Evolutionary conservation across 768 basidiomycete genomes (phyloP).

Genomic region (Ramaria rubella): DNA sequence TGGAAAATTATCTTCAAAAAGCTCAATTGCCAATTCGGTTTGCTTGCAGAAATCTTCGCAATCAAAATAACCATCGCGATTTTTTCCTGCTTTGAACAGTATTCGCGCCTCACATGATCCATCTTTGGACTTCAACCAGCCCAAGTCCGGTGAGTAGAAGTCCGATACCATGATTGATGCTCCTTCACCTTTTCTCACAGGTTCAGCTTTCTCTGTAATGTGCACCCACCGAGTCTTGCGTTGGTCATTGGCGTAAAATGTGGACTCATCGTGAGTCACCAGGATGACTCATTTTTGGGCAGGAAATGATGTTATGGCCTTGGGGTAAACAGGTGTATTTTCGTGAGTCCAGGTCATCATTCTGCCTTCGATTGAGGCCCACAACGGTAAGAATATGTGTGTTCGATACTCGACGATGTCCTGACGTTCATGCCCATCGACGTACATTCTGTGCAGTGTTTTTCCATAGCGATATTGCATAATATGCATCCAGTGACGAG

Average conservation of each 20-base stretch:
- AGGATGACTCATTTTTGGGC: background rate
- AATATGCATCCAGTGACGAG: slow-evolving; percentile 11
- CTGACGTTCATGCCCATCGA: slow-evolving; percentile 16
- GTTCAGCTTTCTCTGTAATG: slow-evolving; percentile 6
- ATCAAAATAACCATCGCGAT: slow-evolving; percentile 12
- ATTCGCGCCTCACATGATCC: background rate
- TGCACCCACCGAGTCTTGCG: slow-evolving; percentile 12
- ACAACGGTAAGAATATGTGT: background rate
- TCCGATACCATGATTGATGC: slow-evolving; percentile 17
- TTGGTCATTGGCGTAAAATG: slow-evolving; percentile 18
- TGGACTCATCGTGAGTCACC: slow-evolving; percentile 17
- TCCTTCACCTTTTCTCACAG: slow-evolving; percentile 14
- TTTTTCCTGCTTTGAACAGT: slow-evolving; percentile 4
- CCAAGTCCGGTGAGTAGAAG: slow-evolving; percentile 13
- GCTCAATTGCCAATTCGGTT: slow-evolving; percentile 9
- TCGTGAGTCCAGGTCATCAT: too few species aligned
- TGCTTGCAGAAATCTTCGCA: slow-evolving; percentile 12
- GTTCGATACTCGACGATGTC: slow-evolving; percentile 16
- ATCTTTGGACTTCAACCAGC: slow-evolving; percentile 2
- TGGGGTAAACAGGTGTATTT: background rate
- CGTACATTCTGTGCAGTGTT: slow-evolving; percentile 11
- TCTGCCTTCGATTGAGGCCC: slow-evolving; percentile 1
- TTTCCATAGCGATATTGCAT: slow-evolving; percentile 11
- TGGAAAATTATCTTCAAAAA: slow-evolving; percentile 13
- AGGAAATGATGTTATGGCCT: background rate